Percentiles rank a stretch among this genome's conserved stretches.
These are phyloP conservation scores for Truncatella angustata DNA, from an alignment of 2,329 filamentous ascomycete species.

Conservation along the genomic window DNA sequence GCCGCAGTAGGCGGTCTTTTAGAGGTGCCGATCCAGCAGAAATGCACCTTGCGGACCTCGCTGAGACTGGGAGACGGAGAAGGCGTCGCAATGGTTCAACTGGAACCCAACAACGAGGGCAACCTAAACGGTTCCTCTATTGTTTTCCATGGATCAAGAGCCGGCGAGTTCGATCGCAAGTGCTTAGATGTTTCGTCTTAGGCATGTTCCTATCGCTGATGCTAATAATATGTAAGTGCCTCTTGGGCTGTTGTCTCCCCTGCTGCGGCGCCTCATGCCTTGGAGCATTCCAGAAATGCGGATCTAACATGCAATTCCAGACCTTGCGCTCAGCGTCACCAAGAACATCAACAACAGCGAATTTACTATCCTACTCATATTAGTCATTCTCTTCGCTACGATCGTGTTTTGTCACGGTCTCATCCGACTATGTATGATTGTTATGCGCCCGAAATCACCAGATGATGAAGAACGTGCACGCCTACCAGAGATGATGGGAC, in stretches of 20 bases:
- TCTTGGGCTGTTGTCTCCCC: not conserved
- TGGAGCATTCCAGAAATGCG: not conserved
- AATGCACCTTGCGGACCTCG: constrained; percentile 43
- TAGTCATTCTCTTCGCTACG: constrained; percentile 71
- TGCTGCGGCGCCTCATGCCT: too few species aligned
- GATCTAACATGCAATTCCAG: constrained; percentile 40
- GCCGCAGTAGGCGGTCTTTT: constrained; percentile 24
- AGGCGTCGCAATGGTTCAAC: constrained; percentile 18
- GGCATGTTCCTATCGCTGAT: constrained; percentile 59
- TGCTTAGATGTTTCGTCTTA: constrained; percentile 63
- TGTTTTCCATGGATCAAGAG: constrained; percentile 58
- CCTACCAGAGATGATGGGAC: constrained; percentile 45
- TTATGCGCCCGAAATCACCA: constrained; percentile 44
- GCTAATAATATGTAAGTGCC: constrained; percentile 63
- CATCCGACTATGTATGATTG: constrained; percentile 68
- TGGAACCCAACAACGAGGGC: constrained; percentile 14
- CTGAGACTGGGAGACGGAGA: constrained; percentile 37
- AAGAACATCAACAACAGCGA: constrained; percentile 63
- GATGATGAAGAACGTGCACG: constrained; percentile 17
- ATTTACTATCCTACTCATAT: constrained; percentile 76
- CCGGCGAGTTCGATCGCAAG: constrained; percentile 49
- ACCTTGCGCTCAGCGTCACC: constrained; percentile 70
- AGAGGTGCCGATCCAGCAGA: constrained; percentile 47
- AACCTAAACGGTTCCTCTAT: constrained; percentile 45
- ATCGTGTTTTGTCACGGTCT: constrained; percentile 81